phyloP scores from a whole-genome alignment of 257 asterid species.

The Primulina tabacum region DNA sequence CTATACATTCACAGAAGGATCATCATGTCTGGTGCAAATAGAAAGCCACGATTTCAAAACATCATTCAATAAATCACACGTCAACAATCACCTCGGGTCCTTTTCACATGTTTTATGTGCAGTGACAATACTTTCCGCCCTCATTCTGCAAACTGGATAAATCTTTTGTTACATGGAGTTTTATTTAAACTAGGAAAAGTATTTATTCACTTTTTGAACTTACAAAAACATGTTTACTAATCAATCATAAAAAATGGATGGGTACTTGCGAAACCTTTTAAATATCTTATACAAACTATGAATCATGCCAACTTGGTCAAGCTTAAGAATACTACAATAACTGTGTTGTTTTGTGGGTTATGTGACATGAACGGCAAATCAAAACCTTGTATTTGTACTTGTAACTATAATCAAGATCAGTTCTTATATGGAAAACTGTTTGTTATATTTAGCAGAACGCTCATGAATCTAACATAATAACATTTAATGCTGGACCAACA shows the following conservation, averaged over 20 bases:
- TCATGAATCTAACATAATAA: background rate
- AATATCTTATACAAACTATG: background rate
- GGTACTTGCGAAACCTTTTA: background rate
- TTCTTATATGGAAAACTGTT: background rate
- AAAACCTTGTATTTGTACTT: background rate
- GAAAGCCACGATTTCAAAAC: background rate
- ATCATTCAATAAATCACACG: background rate
- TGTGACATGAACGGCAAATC: background rate
- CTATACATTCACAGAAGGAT: conserved; percentile 6
- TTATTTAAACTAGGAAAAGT: background rate
- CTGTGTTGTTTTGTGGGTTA: too few species aligned
- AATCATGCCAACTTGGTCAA: background rate
- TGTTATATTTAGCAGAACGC: background rate
- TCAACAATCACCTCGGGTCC: background rate
- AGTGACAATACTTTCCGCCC: conserved; percentile 1
- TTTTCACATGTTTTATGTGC: background rate
- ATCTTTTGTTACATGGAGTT: background rate
- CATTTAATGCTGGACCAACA: conserved; percentile 2
- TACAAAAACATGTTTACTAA: background rate
- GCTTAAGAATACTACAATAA: too few species aligned
- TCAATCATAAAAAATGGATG: conserved; percentile 2
- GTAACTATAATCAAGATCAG: background rate
- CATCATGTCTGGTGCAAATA: conserved; percentile 6
- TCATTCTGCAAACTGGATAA: background rate
- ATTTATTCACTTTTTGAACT: background rate